Evolutionary conservation across 305 asterid species (phyloP), one percentile per base, ranked within the genome.

Genomic region (Coffea humblotiana): DNA sequence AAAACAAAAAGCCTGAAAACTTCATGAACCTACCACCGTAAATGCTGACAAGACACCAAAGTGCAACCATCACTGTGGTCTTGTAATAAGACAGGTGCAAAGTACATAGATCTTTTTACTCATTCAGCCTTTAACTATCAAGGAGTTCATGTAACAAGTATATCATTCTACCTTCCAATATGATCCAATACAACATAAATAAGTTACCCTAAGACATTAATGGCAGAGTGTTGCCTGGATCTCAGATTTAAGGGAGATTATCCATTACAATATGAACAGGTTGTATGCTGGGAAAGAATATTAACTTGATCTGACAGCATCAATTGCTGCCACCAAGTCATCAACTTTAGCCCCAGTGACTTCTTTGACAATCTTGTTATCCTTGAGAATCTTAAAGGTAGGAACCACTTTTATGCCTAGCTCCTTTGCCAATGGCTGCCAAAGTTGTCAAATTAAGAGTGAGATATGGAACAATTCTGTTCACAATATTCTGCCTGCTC

Each of bases 341-440:
- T 95, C 97, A 51, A 82, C 76, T 83, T 95, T 95, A 85, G 98
- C 97, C 70, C 98, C 99, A 0, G 94, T 95, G 19, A 95, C 94
- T 89, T 93, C 99, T 85, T 90, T 91, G 43, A 91, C 91, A 67
- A 95, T 58, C 88, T 90, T 90, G 88, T 83, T 73, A 43, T 84
- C 87, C 89, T 92, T 92, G 49, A 95, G 83, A 81, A 93, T 87
- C 96, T 95, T 95, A 92, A 95, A 95, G 32, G 99, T 95, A 6
- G 99, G 97, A 90, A 95, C 99, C 87, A 93, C 98, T 86, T 85
- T 93, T 67, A 95, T 88, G 75, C 99, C 98, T 16, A 95, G 90
- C 89, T 95, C 98, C 87, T 93, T 95, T 4, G 97, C 97, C 83
- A 95, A 81, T 56, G 91, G 85, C 99, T 95, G 94, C 83, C 81